These are phyloP conservation scores for Truncatella angustata DNA, from an alignment of 2,329 filamentous ascomycete species.

Conservation along the genomic window DNA sequence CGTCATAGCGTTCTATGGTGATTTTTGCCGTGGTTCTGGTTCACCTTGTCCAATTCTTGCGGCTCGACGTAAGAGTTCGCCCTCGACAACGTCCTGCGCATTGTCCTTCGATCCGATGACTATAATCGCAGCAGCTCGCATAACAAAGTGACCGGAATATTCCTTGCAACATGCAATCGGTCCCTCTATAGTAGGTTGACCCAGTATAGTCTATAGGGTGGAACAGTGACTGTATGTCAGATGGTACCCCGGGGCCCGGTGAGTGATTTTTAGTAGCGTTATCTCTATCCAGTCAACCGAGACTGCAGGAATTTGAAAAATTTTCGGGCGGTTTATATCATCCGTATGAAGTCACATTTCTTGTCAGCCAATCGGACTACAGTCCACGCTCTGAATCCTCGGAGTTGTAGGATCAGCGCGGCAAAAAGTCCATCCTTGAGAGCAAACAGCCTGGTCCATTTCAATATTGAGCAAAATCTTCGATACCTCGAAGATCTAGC, in stretches of 20 bases:
- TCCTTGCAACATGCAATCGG: background rate
- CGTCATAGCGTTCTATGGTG: too few species aligned
- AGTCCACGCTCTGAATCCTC: too few species aligned
- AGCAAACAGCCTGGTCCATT: too few species aligned
- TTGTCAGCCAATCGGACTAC: background rate
- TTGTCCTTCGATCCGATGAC: background rate
- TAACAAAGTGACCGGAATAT: background rate
- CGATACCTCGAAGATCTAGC: too few species aligned
- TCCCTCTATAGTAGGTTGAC: background rate
- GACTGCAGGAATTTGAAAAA: background rate
- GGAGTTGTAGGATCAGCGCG: background rate
- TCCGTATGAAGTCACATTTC: background rate
- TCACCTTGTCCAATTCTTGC: too few species aligned
- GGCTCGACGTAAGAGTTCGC: too few species aligned
- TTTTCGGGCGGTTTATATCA: too few species aligned
- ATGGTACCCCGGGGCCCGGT: background rate
- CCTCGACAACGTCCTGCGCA: too few species aligned
- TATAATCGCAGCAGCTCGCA: background rate
- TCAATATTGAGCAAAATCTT: too few species aligned
- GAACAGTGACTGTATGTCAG: background rate
- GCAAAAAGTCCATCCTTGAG: background rate
- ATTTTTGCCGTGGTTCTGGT: too few species aligned
- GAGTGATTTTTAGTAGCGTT: background rate
- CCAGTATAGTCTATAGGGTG: background rate
- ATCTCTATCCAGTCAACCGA: background rate